phyloP scores from a whole-genome alignment of 1,284 basidiomycete species.

The Takashimella tepidaria region DNA sequence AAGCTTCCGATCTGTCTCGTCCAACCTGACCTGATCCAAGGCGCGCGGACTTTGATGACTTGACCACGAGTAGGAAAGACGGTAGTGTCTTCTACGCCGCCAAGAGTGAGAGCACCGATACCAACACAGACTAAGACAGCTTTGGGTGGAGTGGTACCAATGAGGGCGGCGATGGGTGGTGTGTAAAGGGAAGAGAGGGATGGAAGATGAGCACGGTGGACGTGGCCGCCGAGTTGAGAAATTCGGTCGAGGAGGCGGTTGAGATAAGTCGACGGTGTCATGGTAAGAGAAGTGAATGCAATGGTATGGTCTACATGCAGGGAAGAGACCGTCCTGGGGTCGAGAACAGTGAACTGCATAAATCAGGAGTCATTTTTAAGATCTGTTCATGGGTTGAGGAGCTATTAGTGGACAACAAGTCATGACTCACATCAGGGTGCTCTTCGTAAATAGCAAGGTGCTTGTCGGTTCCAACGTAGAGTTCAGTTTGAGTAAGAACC shows the following conservation, averaged over 20 bases:
- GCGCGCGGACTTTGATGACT: slow-evolving; percentile 52
- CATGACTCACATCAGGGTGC: slow-evolving; percentile 39
- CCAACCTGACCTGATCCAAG: slow-evolving; percentile 38
- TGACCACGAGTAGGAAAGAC: slow-evolving; percentile 57
- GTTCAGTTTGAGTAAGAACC: slow-evolving; percentile 42
- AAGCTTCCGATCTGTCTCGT: slow-evolving; percentile 42
- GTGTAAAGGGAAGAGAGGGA: slow-evolving; percentile 19
- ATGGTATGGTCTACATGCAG: slow-evolving; percentile 31
- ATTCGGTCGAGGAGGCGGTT: slow-evolving; percentile 22
- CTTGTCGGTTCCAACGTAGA: slow-evolving; percentile 31
- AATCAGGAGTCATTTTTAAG: not conserved
- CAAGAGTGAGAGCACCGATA: slow-evolving; percentile 52
- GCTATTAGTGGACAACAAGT: not conserved
- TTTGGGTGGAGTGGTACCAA: slow-evolving; percentile 38
- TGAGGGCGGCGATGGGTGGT: slow-evolving; percentile 14
- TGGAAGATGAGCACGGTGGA: slow-evolving; percentile 27
- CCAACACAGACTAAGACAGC: slow-evolving; percentile 66
- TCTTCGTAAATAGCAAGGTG: slow-evolving; percentile 44
- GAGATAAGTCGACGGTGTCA: slow-evolving; percentile 42
- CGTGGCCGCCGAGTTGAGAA: slow-evolving; percentile 11
- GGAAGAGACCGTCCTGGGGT: slow-evolving; percentile 7
- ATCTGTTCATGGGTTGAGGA: not conserved
- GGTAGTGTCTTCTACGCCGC: slow-evolving; percentile 51
- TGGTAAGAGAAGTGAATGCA: slow-evolving; percentile 45
- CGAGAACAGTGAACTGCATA: slow-evolving; percentile 23